These are phyloP conservation scores for Leccinum disarticulatum DNA, from an alignment of 768 basidiomycete species.

Conservation along the genomic window DNA sequence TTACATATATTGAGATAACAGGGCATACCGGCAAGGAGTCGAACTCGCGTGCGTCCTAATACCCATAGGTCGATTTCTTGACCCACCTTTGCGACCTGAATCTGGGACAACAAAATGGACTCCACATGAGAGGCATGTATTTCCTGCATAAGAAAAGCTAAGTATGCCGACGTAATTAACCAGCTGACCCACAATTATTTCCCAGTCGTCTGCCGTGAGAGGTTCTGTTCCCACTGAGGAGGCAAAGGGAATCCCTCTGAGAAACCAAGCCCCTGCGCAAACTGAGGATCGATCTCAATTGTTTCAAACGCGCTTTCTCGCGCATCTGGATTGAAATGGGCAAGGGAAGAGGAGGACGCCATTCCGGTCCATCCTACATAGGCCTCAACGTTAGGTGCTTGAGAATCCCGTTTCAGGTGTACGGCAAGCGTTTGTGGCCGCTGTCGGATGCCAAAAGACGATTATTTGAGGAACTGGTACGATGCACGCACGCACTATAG, in stretches of 20 bases:
- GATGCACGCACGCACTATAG: constrained; percentile 59
- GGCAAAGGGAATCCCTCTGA: constrained; percentile 67
- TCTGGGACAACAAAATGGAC: constrained; percentile 86
- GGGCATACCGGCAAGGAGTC: constrained; percentile 78
- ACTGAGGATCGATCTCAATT: constrained; percentile 94
- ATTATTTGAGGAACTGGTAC: not conserved
- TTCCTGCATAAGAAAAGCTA: constrained; percentile 54
- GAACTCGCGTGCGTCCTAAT: constrained; percentile 77
- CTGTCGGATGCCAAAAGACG: constrained; percentile 38
- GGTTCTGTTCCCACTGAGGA: constrained; percentile 84
- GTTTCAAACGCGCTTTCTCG: constrained; percentile 68
- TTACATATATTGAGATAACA: not conserved
- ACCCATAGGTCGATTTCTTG: constrained; percentile 96
- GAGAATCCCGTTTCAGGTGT: constrained; percentile 49
- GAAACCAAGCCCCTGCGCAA: constrained; percentile 75
- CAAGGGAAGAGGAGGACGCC: constrained; percentile 76
- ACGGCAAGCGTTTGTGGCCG: constrained; percentile 80
- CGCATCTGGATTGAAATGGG: constrained; percentile 53
- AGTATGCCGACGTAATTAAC: not conserved
- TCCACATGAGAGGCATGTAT: constrained; percentile 93
- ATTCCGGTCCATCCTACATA: constrained; percentile 97
- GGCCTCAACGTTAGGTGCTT: constrained; percentile 40
- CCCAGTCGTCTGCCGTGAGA: constrained; percentile 92
- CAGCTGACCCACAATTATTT: constrained; percentile 73
- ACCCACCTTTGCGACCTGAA: constrained; percentile 79